These are phyloP conservation scores for Colletotrichum truncatum DNA, from an alignment of 2,329 filamentous ascomycete species.

Conservation along the genomic window DNA sequence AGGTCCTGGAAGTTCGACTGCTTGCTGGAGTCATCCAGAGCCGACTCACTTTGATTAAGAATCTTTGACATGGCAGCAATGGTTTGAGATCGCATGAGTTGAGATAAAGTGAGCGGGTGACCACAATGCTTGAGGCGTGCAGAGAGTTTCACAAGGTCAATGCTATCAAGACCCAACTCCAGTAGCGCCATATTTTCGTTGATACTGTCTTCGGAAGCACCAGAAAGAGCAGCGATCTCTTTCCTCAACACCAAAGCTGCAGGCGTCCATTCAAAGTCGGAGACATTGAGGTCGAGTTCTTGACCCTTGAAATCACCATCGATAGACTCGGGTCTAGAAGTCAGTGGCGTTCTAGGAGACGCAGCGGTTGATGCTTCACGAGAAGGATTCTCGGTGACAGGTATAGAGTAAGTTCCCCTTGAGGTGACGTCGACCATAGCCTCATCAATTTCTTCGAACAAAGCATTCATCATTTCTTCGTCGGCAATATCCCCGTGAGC, in stretches of 20 bases:
- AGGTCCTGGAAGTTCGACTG: constrained; percentile 30
- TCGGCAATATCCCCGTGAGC: constrained; percentile 56
- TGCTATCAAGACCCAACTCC: constrained; percentile 88
- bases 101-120: constrained; percentile 73
- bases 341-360: constrained; percentile 17
- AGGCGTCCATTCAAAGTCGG: constrained; percentile 66
- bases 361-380: constrained; percentile 23
- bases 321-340: constrained; percentile 15
- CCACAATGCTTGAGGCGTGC: constrained; percentile 71
- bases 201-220: constrained; percentile 60
- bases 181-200: constrained; percentile 73
- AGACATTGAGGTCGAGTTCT: not conserved
- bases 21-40: constrained; percentile 32
- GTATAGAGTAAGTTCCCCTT: constrained; percentile 7
- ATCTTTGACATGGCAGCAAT: constrained; percentile 67
- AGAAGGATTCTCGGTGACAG: constrained; percentile 15
- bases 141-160: constrained; percentile 87
- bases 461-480: constrained; percentile 34
- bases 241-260: constrained; percentile 62
- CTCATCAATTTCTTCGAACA: constrained; percentile 52
- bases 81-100: constrained; percentile 78
- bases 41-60: not conserved
- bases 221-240: constrained; percentile 72
- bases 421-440: constrained; percentile 28
- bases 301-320: constrained; percentile 6